Evolutionary conservation across 768 basidiomycete species (phyloP), one percentile per base, ranked within the genome.

Genomic region (Cubamyces sp.): DNA sequence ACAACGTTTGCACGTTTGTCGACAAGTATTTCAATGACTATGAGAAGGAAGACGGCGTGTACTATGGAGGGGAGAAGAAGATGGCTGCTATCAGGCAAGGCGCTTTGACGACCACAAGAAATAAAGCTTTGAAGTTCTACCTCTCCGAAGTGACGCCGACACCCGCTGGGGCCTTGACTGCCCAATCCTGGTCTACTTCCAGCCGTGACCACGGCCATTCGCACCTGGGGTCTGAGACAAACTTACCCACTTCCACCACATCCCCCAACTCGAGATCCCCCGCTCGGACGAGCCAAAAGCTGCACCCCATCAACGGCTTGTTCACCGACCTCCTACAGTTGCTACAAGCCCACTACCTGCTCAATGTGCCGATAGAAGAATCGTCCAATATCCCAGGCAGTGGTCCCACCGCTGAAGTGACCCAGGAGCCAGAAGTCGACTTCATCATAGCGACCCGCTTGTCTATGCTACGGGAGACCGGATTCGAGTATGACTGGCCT

Each of bases 1-100:
- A 18, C 1, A 41, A 57, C n/a, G 54, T 62, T 19, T 30, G 37
- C 18, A 16, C n/a, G 9, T 56, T 56, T 25, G 45, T 62, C 28
- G 15, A 39, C 30, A 25, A 18, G 9, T 62, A 56, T 49, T 62
- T 62, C 43, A 40, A 57, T 21, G 54, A 16, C 28, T 47, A 39
- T 3, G 26, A 23, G 3, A 12, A 12, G 21, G 11, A n/a, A 6
- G 21, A 54, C 8, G 30, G 45, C 16, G 49, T 30, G 4, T 42
- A 43, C 40, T 30, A 11, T 25, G 49, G 57, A 6, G 49, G 57
- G 2, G 9, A 21, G 12, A 11, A 21, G 3, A 59, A 59, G 19
- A 5, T 26, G 26, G 16, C 16, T 3, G 41, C 57, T 9, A 23
- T 59, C 41, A 21, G 12, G 12, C 3, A 3, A 8, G 56, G 56